Evolutionary conservation across 202 grass and related monocot species (phyloP).

Genomic region (Brachypodium distachyon): DNA sequence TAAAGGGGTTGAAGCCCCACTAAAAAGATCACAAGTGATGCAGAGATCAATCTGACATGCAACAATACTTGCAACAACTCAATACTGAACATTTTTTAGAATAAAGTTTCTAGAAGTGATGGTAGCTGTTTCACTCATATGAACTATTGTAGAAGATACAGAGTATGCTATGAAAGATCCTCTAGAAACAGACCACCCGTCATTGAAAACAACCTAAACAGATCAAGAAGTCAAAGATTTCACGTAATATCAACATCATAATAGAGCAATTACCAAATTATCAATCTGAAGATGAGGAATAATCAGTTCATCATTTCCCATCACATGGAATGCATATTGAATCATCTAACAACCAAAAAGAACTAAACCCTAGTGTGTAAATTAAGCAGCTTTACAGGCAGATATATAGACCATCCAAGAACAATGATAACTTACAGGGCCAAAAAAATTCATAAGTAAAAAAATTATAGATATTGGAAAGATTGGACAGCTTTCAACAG

Average conservation of each 20-base stretch:
- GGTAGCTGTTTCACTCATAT: not conserved
- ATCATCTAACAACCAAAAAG: not conserved
- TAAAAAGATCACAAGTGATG: not conserved
- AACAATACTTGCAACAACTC: not conserved
- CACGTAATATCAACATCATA: not conserved
- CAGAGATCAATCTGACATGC: not conserved
- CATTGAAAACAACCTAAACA: not conserved
- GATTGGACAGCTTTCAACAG: slow-evolving; percentile 19
- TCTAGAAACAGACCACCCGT: not conserved
- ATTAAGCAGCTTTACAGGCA: not conserved
- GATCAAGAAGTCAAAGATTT: not conserved
- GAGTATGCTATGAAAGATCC: not conserved
- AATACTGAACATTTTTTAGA: not conserved
- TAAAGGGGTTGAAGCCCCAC: not conserved
- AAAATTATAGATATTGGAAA: not conserved
- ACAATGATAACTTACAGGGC: not conserved
- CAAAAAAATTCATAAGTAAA: not conserved
- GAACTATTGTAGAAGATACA: not conserved
- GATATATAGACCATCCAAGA: not conserved
- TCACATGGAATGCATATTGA: not conserved
- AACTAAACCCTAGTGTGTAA: not conserved
- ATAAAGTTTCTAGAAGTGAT: not conserved
- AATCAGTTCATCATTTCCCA: not conserved
- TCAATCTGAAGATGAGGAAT: not conserved
- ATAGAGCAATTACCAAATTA: not conserved